phyloP scores from a whole-genome alignment of 2,329 filamentous ascomycete species.

The Macroventuria anomochaeta region DNA sequence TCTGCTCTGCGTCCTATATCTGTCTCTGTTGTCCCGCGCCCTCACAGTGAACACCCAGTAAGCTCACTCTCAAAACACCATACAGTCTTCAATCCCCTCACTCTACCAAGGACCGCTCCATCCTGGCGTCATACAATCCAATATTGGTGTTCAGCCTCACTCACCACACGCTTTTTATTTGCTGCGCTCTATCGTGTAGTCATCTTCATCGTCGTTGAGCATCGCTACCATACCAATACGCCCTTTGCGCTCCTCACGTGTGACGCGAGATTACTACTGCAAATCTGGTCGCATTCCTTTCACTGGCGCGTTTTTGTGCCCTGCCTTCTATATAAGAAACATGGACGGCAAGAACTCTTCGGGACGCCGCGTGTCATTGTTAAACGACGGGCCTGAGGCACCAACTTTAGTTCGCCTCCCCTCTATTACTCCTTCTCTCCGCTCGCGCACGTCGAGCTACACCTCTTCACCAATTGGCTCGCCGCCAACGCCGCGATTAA shows the following conservation, averaged over 20 bases:
- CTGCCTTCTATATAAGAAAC: constrained; percentile 33
- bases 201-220: background rate
- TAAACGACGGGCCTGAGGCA: constrained; percentile 54
- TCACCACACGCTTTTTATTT: background rate
- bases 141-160: background rate
- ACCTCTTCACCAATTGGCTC: constrained; percentile 55
- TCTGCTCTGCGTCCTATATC: constrained; percentile 20
- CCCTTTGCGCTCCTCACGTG: constrained; percentile 30
- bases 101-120: background rate
- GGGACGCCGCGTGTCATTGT: constrained; percentile 58
- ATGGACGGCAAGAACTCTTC: constrained; percentile 61
- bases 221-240: constrained; percentile 1
- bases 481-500: constrained; percentile 55
- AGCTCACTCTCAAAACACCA: constrained; percentile 8
- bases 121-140: background rate
- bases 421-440: constrained; percentile 46
- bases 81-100: background rate
- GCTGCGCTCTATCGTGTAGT: background rate
- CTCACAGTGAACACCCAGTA: constrained; percentile 10
- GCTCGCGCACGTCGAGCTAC: constrained; percentile 53
- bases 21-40: constrained; percentile 16
- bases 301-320: constrained; percentile 40
- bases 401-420: constrained; percentile 43
- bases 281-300: constrained; percentile 35
- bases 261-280: constrained; percentile 16